Evolutionary conservation across 2,329 filamentous ascomycete genomes (phyloP).

Genomic region (Claviceps pazoutovae): DNA sequence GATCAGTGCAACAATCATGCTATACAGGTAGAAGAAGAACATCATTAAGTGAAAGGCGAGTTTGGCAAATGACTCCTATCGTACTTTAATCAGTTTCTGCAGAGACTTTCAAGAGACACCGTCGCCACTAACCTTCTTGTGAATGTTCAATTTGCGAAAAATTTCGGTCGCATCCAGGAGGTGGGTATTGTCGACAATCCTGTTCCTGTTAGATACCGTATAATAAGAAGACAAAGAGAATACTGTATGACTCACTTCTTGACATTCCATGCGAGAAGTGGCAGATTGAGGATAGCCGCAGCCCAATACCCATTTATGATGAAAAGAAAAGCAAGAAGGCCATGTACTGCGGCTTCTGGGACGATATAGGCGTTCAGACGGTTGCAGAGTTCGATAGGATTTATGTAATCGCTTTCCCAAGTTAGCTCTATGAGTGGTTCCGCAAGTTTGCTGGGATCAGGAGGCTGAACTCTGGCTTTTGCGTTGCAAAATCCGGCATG

Average conservation of each 20-base stretch:
- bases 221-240: background rate
- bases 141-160: slow-evolving; percentile 95
- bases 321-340: slow-evolving; percentile 89
- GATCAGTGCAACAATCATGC: slow-evolving; percentile 95
- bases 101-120: background rate
- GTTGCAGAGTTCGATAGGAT: slow-evolving; percentile 99
- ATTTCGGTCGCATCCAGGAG: slow-evolving; percentile 96
- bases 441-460: background rate
- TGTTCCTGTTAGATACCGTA: slow-evolving; percentile 21
- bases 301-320: slow-evolving; percentile 99
- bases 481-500: background rate
- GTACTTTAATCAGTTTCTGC: slow-evolving; percentile 10
- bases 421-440: background rate
- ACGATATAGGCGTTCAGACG: slow-evolving; percentile 99
- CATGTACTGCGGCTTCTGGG: slow-evolving; percentile 94
- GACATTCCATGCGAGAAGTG: slow-evolving; percentile 80
- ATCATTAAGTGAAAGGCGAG: slow-evolving; percentile 96
- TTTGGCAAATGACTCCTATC: slow-evolving; percentile 94
- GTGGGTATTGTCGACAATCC: slow-evolving; percentile 94
- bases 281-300: slow-evolving; percentile 80
- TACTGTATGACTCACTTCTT: slow-evolving; percentile 69
- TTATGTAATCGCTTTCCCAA: slow-evolving; percentile 81
- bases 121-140: slow-evolving; percentile 67
- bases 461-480: background rate
- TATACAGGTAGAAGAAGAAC: slow-evolving; percentile 99